Percentiles rank a stretch among this genome's conserved stretches.
phyloP scores from a whole-genome alignment of 2,329 filamentous ascomycete species.

The Trichoderma hamatum region DNA sequence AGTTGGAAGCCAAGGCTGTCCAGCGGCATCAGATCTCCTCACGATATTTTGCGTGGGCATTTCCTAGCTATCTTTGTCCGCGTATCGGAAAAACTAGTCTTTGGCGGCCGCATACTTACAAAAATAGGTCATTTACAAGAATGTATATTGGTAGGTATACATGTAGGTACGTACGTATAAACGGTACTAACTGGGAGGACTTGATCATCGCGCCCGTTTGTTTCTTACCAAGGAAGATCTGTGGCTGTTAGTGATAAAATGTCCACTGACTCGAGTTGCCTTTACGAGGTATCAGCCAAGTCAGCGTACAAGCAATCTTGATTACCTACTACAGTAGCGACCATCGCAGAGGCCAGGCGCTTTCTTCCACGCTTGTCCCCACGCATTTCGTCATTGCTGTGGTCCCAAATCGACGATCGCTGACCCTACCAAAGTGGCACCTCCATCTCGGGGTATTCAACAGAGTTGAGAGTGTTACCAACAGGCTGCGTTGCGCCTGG shows the following conservation, averaged over 20 bases:
- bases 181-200: neutral
- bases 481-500: neutral
- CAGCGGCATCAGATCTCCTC: too few species aligned
- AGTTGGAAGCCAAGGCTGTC: conserved; percentile 18
- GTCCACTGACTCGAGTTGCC: neutral
- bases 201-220: neutral
- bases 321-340: neutral
- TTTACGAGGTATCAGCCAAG: neutral
- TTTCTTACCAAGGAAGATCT: neutral
- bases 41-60: neutral
- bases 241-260: neutral
- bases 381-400: conserved; percentile 15
- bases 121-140: neutral
- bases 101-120: neutral
- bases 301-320: neutral
- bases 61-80: neutral
- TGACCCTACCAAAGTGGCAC: neutral
- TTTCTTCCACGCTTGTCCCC: neutral
- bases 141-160: too few species aligned
- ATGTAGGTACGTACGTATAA: neutral
- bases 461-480: neutral
- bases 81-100: neutral
- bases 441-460: neutral
- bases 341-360: neutral
- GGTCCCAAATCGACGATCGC: neutral